phyloP scores from a whole-genome alignment of 768 basidiomycete species.

The Lyophyllum shimeji region DNA sequence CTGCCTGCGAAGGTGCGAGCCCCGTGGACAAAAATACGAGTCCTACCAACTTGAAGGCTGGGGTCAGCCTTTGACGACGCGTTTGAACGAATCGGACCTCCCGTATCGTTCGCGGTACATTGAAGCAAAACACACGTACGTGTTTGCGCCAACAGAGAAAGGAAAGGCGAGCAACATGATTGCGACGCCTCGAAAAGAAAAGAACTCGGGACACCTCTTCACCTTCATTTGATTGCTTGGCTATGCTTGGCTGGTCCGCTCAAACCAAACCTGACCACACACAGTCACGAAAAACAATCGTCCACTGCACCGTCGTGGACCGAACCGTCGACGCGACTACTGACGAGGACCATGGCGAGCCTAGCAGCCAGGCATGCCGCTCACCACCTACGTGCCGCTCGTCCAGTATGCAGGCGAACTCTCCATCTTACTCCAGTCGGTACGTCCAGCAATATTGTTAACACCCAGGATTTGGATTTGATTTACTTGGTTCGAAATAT shows the following conservation, averaged over 20 bases:
- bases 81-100: too few species aligned
- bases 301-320: background rate
- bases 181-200: too few species aligned
- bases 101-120: too few species aligned
- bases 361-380: slow-evolving; percentile 4
- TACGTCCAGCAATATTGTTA: background rate
- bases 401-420: background rate
- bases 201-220: too few species aligned
- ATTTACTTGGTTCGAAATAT: background rate
- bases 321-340: background rate
- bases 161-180: too few species aligned
- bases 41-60: too few species aligned
- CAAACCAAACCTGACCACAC: background rate
- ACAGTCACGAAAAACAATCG: background rate
- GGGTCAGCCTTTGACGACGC: too few species aligned
- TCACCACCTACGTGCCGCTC: background rate
- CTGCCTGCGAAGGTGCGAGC: too few species aligned
- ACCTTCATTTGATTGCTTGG: background rate
- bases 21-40: too few species aligned
- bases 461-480: background rate
- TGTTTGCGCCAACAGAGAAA: too few species aligned
- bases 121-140: too few species aligned
- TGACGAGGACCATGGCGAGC: slow-evolving; percentile 2
- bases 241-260: background rate
- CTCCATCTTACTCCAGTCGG: slow-evolving; percentile 10